Evolutionary conservation across 495 filamentous ascomycete species (phyloP).

Genomic region (Penicillium goetzii): DNA sequence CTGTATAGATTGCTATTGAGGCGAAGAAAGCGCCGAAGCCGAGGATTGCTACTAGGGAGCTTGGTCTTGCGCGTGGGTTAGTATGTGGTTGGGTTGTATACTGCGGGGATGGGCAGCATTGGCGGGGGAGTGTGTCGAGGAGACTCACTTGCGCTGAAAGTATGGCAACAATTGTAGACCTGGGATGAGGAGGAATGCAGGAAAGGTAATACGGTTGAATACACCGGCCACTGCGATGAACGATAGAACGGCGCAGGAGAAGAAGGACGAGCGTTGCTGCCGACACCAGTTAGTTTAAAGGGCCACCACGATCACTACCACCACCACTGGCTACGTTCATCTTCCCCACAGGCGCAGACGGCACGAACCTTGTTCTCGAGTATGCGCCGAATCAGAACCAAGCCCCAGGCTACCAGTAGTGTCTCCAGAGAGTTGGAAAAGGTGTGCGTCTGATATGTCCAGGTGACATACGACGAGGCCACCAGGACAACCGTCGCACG

Average conservation of each 20-base stretch:
- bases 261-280: constrained; percentile 71
- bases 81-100: constrained; percentile 2
- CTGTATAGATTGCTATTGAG: constrained; percentile 72
- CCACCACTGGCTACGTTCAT: not conserved
- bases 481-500: constrained; percentile 75
- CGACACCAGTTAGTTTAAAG: constrained; percentile 20
- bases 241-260: constrained; percentile 75
- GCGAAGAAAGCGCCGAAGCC: constrained; percentile 64
- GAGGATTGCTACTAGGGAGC: constrained; percentile 64
- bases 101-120: not conserved
- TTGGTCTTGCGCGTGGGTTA: constrained; percentile 58
- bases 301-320: not conserved
- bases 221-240: constrained; percentile 80
- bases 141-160: constrained; percentile 74
- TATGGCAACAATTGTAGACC: constrained; percentile 80
- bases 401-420: constrained; percentile 83
- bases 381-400: constrained; percentile 88
- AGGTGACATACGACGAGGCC: constrained; percentile 96
- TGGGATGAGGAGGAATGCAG: constrained; percentile 84
- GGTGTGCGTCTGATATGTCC: constrained; percentile 98
- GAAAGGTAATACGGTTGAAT: constrained; percentile 97
- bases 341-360: constrained; percentile 12
- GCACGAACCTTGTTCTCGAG: constrained; percentile 68
- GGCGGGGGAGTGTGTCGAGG: not conserved
- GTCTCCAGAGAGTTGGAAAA: constrained; percentile 98